Evolutionary conservation across 1,284 basidiomycete species (phyloP).

Genomic region (Coniferiporia sulphurascens): DNA sequence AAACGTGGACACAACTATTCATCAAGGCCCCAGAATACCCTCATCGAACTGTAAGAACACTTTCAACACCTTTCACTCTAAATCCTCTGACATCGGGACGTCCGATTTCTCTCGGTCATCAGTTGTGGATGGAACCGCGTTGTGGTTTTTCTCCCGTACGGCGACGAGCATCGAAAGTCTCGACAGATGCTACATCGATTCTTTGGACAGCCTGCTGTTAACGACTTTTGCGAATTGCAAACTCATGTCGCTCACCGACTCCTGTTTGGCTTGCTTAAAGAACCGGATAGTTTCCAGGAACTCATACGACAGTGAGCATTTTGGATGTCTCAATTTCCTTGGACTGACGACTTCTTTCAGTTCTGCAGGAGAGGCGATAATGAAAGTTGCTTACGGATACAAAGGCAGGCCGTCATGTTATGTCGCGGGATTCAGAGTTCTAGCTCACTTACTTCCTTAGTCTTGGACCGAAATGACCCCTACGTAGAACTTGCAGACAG

Average conservation of each 20-base stretch:
- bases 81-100: neutral
- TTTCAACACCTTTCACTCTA: neutral
- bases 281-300: neutral
- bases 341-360: neutral
- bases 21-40: constrained; percentile 3
- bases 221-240: constrained; percentile 1
- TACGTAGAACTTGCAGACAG: constrained; percentile 15
- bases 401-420: neutral
- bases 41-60: constrained; percentile 8
- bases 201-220: constrained; percentile 5
- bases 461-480: constrained; percentile 16
- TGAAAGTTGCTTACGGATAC: constrained; percentile 13
- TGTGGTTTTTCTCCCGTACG: neutral
- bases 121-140: constrained; percentile 5
- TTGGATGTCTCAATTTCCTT: neutral
- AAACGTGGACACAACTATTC: constrained; percentile 9
- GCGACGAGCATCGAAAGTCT: constrained; percentile 5
- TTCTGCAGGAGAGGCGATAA: constrained; percentile 1
- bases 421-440: neutral
- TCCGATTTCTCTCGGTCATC: neutral
- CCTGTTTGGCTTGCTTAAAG: neutral
- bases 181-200: constrained; percentile 9
- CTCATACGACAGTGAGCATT: neutral
- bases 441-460: neutral
- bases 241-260: neutral